Percentiles rank a stretch among this genome's conserved stretches.
These are phyloP conservation scores for Dalbergia cultrata DNA, from an alignment of 306 rosid genomes.

Conservation along the genomic window DNA sequence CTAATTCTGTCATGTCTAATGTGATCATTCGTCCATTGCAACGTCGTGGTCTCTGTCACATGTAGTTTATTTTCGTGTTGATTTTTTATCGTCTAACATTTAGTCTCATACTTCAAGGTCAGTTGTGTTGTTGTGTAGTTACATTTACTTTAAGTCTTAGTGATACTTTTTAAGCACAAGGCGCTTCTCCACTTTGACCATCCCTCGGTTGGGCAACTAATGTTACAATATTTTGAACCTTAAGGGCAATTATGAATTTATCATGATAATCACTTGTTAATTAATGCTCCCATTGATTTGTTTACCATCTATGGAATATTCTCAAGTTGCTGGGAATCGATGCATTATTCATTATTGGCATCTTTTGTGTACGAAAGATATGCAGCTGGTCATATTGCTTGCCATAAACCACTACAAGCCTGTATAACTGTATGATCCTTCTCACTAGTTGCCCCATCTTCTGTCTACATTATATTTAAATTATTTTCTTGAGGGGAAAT, in stretches of 20 bases:
- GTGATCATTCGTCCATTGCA: too few relatives aligned
- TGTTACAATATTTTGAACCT: not conserved
- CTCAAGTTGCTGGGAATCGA: not conserved
- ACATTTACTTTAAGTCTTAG: too few relatives aligned
- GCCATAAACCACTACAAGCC: constrained; percentile 15
- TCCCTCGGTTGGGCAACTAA: not conserved
- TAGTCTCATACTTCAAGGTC: too few relatives aligned
- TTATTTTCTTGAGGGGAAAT: not conserved
- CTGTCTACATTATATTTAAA: not conserved
- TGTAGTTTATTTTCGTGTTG: too few relatives aligned
- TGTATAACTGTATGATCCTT: constrained; percentile 15
- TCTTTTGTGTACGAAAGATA: constrained; percentile 6
- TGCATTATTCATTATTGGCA: not conserved
- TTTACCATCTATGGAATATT: constrained; percentile 5
- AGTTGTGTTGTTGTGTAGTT: too few relatives aligned
- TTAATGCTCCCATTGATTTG: not conserved
- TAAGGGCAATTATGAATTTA: not conserved
- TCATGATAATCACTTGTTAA: not conserved
- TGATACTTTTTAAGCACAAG: too few relatives aligned
- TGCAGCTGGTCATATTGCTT: constrained; percentile 3
- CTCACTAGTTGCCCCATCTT: not conserved
- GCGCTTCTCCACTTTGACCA: too few relatives aligned
- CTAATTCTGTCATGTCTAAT: too few relatives aligned
- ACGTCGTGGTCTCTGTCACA: too few relatives aligned
- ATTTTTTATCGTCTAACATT: too few relatives aligned